Percentiles rank a stretch among this genome's conserved stretches.
Evolutionary conservation across 306 rosid species (phyloP).

Genomic region (Acacia melanoxylon): DNA sequence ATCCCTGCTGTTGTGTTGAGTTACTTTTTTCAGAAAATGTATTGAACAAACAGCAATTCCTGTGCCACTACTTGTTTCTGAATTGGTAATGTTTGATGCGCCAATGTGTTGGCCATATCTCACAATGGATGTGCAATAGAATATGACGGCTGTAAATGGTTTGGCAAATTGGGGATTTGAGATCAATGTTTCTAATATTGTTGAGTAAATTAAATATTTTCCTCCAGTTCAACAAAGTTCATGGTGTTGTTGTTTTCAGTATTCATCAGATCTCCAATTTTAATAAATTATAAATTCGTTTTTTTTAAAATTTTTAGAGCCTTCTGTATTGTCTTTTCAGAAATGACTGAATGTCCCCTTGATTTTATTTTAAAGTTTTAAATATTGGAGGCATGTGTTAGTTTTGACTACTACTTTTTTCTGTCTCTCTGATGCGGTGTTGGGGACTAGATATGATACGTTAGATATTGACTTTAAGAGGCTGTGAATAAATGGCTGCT

Average conservation of each 20-base stretch:
- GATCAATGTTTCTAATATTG: neutral
- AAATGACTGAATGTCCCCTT: neutral
- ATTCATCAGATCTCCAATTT: neutral
- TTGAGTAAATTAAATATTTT: neutral
- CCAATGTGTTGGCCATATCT: neutral
- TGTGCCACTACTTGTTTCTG: neutral
- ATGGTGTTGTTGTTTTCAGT: neutral
- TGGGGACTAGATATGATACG: neutral
- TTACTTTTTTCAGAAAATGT: neutral
- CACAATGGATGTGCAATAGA: neutral
- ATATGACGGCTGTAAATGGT: neutral
- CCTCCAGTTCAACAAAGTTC: neutral
- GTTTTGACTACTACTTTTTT: neutral
- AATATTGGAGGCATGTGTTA: neutral
- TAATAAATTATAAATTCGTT: neutral
- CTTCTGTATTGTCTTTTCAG: neutral
- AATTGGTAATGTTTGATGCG: neutral
- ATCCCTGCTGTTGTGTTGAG: slow-evolving; percentile 12
- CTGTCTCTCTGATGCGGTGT: neutral
- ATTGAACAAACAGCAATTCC: neutral
- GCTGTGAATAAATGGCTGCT: neutral
- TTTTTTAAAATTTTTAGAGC: neutral
- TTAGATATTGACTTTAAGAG: neutral
- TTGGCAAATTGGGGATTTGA: neutral
- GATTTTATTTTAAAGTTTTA: neutral